Evolutionary conservation across 2,329 filamentous ascomycete genomes (phyloP), one percentile per base, ranked within the genome.

Genomic region (Mycosphaerella sp.): DNA sequence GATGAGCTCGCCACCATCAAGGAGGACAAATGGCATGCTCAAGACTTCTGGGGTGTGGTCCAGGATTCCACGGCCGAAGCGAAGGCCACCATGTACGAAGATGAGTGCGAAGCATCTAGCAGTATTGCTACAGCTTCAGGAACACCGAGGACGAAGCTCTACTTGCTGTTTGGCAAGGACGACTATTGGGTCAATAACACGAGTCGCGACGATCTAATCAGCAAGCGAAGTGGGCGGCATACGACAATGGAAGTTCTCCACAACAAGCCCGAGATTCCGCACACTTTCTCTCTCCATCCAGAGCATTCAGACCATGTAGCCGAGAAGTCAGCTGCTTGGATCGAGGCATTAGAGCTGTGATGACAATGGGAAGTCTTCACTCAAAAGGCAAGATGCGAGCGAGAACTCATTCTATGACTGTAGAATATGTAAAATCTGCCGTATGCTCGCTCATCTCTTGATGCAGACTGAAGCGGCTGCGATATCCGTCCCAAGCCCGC

Each of bases 181-280:
- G 81, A 84, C 61, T 79, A 81, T 60, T 84, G 80, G 80, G 77
- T 84, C 21, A 79, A 79, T 1, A 72, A 80, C 55, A 68, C 71
- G 59, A 81, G 79, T 27, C 69, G 79, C 32, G 76, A 82, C 58
- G 73, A 74, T 36, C 68, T 84, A 34, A 75, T 83, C 41, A 65
- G 64, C 35, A 59, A 69, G 9, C 65, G 75, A 37, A 59, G 63
- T 1, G 54, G 62, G 7, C 58, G 49, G n/a, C 63, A 62, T 6
- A 75, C 77, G 2, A 68, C 64, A 14, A 81, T 83, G 76, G 65
- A 77, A 49, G 70, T 83, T 55, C 35, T 50, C 12, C 35, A 43
- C 10, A 79, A 80, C 55, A 67, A 71, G 28, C 69, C 76, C 41
- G 76, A 75, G 0, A 70, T 81, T 56, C 75, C 75, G 42, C 81